Evolutionary conservation across 2,329 filamentous ascomycete genomes (phyloP), one percentile per base, ranked within the genome.

Genomic region (Colletotrichum trifolii): DNA sequence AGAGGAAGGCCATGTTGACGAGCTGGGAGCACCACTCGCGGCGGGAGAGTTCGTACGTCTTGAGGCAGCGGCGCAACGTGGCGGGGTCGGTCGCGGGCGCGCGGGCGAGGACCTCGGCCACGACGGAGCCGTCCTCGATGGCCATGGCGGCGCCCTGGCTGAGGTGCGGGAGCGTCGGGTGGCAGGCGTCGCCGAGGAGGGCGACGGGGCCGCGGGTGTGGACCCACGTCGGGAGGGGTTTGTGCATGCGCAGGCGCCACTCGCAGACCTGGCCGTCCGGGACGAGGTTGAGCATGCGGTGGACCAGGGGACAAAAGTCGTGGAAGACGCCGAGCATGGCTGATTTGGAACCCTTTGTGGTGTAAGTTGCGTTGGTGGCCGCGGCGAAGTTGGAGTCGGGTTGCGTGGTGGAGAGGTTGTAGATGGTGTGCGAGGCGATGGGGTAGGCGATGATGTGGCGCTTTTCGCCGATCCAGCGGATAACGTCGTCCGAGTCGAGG

Each of bases 391-490:
- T 85, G 68, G 76, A 78, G 70, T 90, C 88, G 3, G 87, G 87
- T 73, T 90, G 88, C 36, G 85, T 81, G 10, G 87, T 83, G 11
- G 87, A 88, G 39, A 90, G 77, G 75, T 90, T 90, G 78, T 89
- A 90, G 70, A 89, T 84, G 40, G 82, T 83, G 71, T 92, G 87
- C 72, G 83, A 85, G 67, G 86, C 83, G 47, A 95, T 89, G 0
- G 91, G 89, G 74, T 94, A 95, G 0, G 90, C 90, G 70, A 94
- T 92, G 74, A 93, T 91, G 76, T 94, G 92, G 1, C 90, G 84
- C 70, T 86, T 86, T 73, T 89, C 88, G 38, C 91, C 91, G 55
- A 94, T 90, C 91, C 91, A 94, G 54, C 92, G 85, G 43, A 88
- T 89, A 3, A 91, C 91, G 53, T 84, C 81, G 71, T 93, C 86